These are phyloP conservation scores for Melaleuca alternifolia DNA, from an alignment of 345 rosid genomes.

Conservation along the genomic window DNA sequence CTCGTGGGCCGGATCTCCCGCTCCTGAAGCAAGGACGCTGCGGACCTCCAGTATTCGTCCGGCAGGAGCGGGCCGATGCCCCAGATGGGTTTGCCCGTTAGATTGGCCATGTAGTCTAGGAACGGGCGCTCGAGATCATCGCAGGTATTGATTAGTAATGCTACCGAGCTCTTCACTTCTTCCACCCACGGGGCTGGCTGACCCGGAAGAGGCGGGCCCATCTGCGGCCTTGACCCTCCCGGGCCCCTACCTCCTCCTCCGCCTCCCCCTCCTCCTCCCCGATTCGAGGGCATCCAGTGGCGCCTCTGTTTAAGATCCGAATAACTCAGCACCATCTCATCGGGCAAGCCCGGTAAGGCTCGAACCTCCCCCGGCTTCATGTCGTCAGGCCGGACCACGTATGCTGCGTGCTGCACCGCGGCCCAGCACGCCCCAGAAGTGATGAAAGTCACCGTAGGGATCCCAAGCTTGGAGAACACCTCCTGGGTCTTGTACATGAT, in stretches of 20 bases:
- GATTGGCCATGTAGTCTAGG: constrained; percentile 16
- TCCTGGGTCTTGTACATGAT: constrained; percentile 25
- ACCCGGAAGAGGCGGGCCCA: constrained; percentile 26
- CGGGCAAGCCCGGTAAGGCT: constrained; percentile 24
- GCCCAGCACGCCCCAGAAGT: constrained; percentile 42
- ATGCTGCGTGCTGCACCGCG: constrained; percentile 31
- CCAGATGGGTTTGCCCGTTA: constrained; percentile 17
- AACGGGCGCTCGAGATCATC: constrained; percentile 35
- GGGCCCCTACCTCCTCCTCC: not conserved
- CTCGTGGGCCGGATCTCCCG: constrained; percentile 2
- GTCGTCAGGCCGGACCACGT: constrained; percentile 18
- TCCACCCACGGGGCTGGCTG: constrained; percentile 30
- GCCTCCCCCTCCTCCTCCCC: not conserved
- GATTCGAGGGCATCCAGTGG: constrained; percentile 1
- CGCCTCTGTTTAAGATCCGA: constrained; percentile 22
- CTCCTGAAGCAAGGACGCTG: constrained; percentile 4
- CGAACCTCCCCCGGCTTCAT: constrained; percentile 24
- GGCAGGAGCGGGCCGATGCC: constrained; percentile 29
- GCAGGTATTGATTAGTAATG: constrained; percentile 29
- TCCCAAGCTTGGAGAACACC: constrained; percentile 9
- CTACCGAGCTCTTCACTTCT: constrained; percentile 13
- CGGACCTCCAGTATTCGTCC: constrained; percentile 14
- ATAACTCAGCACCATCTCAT: constrained; percentile 23
- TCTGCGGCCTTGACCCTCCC: not conserved
- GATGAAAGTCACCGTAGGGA: constrained; percentile 24